Base-by-base conservation (phyloP, 2,329 filamentous ascomycete species). In the Setomelanomma holmii region DNA sequence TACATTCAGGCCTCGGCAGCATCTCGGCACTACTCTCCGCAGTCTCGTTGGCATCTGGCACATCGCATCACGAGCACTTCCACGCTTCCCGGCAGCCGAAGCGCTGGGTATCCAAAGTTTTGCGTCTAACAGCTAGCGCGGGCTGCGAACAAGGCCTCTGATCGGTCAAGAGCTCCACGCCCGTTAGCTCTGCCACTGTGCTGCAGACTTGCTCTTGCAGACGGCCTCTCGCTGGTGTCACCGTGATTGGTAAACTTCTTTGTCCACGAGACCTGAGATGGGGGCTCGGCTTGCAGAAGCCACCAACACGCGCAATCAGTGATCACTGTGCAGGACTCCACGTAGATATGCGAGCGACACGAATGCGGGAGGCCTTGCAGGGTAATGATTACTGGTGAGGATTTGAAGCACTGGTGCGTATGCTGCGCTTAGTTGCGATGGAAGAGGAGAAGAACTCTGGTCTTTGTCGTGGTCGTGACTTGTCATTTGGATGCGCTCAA, bases 181-280 rank as follows among this genome's bases (percentile, higher is more conserved):
- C 17, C 34, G 30, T 50, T 45, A 49, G 39, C 47, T 53, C 48
- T 41, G 45, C 41, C 27, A 42, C 50, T 48, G 46, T 48, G 46
- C 34, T 42, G 40, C 27, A 30, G 35, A 17, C 33, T 43, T 53
- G 50, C 49, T 40, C 51, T 52, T 51, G 49, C 39, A 35, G 8
- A 24, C 6, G 14, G 22, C 22, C 47, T 42, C 47, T 42, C 45
- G 30, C 21, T 36, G 40, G 41, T 50, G 19, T 6, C 1, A 44
- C 41, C 34, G 14, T 36, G 44, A 49, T 47, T 40, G 39, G 41
- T 46, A 48, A 14, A 14, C 47, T 22, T 40, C 40, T 17, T 20
- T 49, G 34, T 53, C 53, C 49, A 53, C 46, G 43, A 38, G 43
- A 49, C 50, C 23, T 43, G 45, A 47, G 49, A 17, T 35, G 33